Evolutionary conservation across 495 filamentous ascomycete genomes (phyloP).

Genomic region (Endocarpon pusillum): DNA sequence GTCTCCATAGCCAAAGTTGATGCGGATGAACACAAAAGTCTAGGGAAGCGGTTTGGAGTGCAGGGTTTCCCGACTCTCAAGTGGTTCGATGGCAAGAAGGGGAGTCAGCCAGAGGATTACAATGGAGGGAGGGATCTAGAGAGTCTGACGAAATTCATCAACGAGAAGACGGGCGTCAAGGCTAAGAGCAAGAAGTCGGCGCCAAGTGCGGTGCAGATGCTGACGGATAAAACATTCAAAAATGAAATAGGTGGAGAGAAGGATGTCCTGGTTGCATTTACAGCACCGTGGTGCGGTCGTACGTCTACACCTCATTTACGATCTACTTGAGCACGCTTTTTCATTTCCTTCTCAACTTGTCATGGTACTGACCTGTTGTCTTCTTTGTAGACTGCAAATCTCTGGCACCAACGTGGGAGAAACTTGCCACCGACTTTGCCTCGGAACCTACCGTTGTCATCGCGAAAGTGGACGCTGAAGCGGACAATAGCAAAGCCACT

Average conservation of each 20-base stretch:
- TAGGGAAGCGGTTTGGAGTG: slow-evolving; percentile 73
- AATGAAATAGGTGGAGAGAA: slow-evolving; percentile 64
- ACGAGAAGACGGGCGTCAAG: slow-evolving; percentile 76
- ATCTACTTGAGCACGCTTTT: background rate
- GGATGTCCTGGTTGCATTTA: slow-evolving; percentile 90
- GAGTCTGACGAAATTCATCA: slow-evolving; percentile 61
- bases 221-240: slow-evolving; percentile 69
- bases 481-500: slow-evolving; percentile 60
- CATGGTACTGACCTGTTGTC: slow-evolving; percentile 1
- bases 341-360: slow-evolving; percentile 2
- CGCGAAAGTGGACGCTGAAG: slow-evolving; percentile 89
- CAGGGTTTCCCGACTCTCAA: slow-evolving; percentile 95
- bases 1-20: slow-evolving; percentile 90
- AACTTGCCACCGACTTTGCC: slow-evolving; percentile 64
- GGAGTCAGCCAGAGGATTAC: slow-evolving; percentile 72
- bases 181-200: slow-evolving; percentile 51
- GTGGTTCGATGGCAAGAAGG: slow-evolving; percentile 96
- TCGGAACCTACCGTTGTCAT: slow-evolving; percentile 63
- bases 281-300: slow-evolving; percentile 95
- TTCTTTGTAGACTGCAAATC: slow-evolving; percentile 73
- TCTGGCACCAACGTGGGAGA: slow-evolving; percentile 84
- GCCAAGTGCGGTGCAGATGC: slow-evolving; percentile 57
- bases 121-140: slow-evolving; percentile 77
- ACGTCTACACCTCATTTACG: slow-evolving; percentile 31
- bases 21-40: slow-evolving; percentile 67